phyloP scores from a whole-genome alignment of 2,329 filamentous ascomycete genomes.

The Juglanconis juglandina region DNA sequence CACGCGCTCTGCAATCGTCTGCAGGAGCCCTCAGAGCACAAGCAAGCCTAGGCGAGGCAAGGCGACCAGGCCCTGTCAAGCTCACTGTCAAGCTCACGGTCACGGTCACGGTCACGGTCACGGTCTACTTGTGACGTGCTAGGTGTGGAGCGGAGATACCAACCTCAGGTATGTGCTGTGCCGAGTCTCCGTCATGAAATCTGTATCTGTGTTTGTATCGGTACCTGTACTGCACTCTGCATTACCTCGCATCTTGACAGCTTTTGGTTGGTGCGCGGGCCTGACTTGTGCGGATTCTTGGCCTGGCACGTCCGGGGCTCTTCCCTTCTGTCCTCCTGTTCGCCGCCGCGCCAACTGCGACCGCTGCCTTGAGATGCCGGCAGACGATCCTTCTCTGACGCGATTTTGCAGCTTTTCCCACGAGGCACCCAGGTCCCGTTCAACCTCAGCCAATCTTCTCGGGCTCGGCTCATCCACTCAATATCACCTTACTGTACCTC shows the following conservation, averaged over 20 bases:
- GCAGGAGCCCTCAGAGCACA: background rate
- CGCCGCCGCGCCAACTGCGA: constrained; percentile 14
- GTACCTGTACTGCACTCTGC: background rate
- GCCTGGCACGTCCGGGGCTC: background rate
- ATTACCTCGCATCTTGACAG: background rate
- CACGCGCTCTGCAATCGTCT: constrained; percentile 17
- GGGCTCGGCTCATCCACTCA: constrained; percentile 15
- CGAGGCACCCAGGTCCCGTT: constrained; percentile 23
- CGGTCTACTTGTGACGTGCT: constrained; percentile 9
- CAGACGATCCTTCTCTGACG: constrained; percentile 32
- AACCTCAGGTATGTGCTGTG: constrained; percentile 1
- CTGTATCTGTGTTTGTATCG: background rate
- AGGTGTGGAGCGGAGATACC: constrained; percentile 1
- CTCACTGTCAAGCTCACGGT: background rate
- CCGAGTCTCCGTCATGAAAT: background rate
- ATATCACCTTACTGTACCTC: constrained; percentile 3
- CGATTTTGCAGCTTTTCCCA: constrained; percentile 34
- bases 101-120: background rate
- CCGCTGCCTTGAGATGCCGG: constrained; percentile 4
- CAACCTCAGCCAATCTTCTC: constrained; percentile 26
- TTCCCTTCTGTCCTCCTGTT: background rate
- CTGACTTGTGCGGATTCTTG: background rate
- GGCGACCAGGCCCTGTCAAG: background rate
- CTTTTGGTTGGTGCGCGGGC: constrained; percentile 16
- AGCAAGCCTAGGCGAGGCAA: constrained; percentile 9